Conservation (phyloP, 352 stramenopile genomes). For the Globisporangium solare region DNA sequence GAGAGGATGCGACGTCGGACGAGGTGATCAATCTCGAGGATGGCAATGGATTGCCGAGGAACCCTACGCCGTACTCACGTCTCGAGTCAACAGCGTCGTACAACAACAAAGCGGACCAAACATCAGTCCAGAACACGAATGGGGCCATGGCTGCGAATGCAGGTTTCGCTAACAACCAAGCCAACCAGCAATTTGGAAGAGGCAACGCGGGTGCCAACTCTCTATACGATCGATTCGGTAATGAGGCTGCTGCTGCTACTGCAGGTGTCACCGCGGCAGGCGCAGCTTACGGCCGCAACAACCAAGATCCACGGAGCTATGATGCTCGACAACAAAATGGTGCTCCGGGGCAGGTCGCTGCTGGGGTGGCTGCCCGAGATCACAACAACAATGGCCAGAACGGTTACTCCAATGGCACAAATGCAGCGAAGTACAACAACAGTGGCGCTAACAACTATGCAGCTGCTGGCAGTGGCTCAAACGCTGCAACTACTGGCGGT, state of each 20-base stretch:
- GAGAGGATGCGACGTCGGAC: slow-evolving; percentile 15
- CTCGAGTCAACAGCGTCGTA: slow-evolving; percentile 16
- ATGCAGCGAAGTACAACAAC: neutral
- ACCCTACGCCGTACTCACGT: slow-evolving; percentile 15
- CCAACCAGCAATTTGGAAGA: slow-evolving; percentile 3
- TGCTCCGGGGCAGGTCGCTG: slow-evolving; percentile 3
- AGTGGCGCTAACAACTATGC: neutral
- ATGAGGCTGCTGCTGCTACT: slow-evolving; percentile 1
- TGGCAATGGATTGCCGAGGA: slow-evolving; percentile 23
- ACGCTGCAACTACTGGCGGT: neutral
- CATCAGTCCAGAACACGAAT: slow-evolving; percentile 1
- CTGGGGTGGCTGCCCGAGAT: slow-evolving; percentile 8
- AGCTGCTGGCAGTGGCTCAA: neutral
- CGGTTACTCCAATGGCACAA: slow-evolving; percentile 8
- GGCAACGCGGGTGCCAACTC: neutral
- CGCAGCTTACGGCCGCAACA: neutral
- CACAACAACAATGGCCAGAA: slow-evolving; percentile 7
- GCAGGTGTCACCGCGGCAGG: slow-evolving; percentile 5
- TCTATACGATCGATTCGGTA: neutral
- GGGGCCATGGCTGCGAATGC: neutral
- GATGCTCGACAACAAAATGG: slow-evolving; percentile 6
- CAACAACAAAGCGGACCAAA: slow-evolving; percentile 7
- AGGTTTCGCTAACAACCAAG: neutral
- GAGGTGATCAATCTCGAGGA: slow-evolving; percentile 48
- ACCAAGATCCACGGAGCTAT: slow-evolving; percentile 1